Evolutionary conservation across 805 yeast genomes (phyloP), one percentile per base, ranked within the genome.

Genomic region (Zygotorulaspora danielsina): DNA sequence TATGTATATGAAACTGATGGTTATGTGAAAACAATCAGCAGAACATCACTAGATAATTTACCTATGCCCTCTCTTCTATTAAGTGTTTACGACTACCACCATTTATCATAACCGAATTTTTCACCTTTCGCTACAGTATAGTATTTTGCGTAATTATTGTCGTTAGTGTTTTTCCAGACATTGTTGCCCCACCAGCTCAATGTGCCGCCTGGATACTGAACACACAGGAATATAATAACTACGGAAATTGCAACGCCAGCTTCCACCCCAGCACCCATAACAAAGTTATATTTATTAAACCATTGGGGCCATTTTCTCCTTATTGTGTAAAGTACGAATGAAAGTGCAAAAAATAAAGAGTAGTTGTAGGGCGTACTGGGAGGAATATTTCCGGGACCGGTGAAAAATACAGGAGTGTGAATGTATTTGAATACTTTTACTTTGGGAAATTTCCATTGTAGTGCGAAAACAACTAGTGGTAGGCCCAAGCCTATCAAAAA

Each of bases 311-410:
- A 76, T 42, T 63, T 63, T 32, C 63, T 65, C 45, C 71, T 73
- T 32, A 78, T 61, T 26, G 61, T 55, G 49, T 68, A 69, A 57
- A 76, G 67, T 20, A 65, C 48, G 39, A 62, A 70, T 6, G 78
- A 71, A 39, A 72, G 50, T 2, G 64, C 59, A 35, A 76, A 66
- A 25, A 76, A 78, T 17, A 75, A 70, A 2, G 79, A 72, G 59
- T 78, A 79, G 57, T 78, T 79, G 58, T 79, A 80, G 19, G 84
- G 78, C 4, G 87, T 79, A 26, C 84, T 81, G 29, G 90, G 89
- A 11, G 90, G 89, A 50, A 81, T 76, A 49, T 70, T 68, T 32
- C 79, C 80, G n/a, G 75, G 61, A 5, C 76, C 72, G 13, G 72
- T 66, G 51, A 84, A 72, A 38, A 85, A 79, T 8, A 81, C 79